Base-by-base conservation (phyloP, 306 rosid genomes). In the Canavalia ensiformis region DNA sequence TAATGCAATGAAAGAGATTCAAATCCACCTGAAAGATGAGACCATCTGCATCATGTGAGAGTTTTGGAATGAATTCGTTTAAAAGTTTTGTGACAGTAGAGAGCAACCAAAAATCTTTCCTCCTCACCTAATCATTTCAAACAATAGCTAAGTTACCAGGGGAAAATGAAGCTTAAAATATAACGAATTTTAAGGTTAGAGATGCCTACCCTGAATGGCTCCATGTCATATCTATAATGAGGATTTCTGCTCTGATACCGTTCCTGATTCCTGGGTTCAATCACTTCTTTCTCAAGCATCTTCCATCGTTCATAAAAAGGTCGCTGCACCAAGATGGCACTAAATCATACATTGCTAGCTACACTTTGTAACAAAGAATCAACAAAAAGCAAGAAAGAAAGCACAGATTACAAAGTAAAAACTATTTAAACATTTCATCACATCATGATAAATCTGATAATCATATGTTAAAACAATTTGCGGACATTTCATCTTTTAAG, bases 221-320 rank as follows among this genome's bases (percentile, higher is more conserved):
- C 98, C 82, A 92, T 76, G 87, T 92, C 97, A 84, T 95, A 95
- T 92, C 97, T 91, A 76, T 95, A 95, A 83, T 80, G 84, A 51
- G 92, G 87, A 81, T 86, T 91, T 84, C 94, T 86, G 72, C 89
- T 60, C 66, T 86, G 95, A 73, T 74, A 90, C 74, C 97, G 90
- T 85, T 95, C 98, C 39, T 63, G 69, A 86, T 92, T 95, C 83
- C 98, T 94, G 71, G 95, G 98, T 88, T 95, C 98, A 77, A 95
- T 92, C 83, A 95, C 95, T 88, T 92, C 98, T 85, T 91, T 95
- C 90, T 95, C 98, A 78, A 95, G 95, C 98, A 95, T 90, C 87
- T 89, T 95, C 97, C 97, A 95, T 79, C 98, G 88, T 82, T 95
- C 98, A 78, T 88, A 88, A 83, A 95, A 95, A 75, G 98, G 98